Evolutionary conservation across 1,284 basidiomycete species (phyloP), one percentile per base, ranked within the genome.

Genomic region (Polyporus tsugae): DNA sequence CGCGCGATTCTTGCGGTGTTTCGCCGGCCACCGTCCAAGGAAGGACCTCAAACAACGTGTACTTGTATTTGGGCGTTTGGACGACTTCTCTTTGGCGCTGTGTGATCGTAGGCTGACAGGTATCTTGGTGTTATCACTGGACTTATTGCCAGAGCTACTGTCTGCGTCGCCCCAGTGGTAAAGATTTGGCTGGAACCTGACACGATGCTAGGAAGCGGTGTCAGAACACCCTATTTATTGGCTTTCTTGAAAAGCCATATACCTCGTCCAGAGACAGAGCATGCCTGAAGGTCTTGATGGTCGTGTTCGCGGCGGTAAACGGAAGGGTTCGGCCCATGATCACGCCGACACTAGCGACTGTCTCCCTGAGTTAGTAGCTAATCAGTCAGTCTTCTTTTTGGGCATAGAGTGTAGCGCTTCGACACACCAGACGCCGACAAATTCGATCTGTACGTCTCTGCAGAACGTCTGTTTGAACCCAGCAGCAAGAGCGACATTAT

Each of bases 391-490:
- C 13, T 6, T 33, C 4, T 15, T 42, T 19, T 6, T 46, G 2
- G 7, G 13, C 15, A 33, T 52, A 22, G 33, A 35, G 36, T 2
- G 61, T 33, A 13, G n/a, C 11, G 38, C 15, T 6, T 10, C n/a
- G 25, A 60, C 76, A 57, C 38, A 79, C 79, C 79, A 80, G 4
- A 80, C 79, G 22, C 79, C 78, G 6, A 89, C 73, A 73, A 89
- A 89, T 42, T 88, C 85, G 60, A 89, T 84, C 42, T 82, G 74
- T 15, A 88, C 86, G 44, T 80, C 75, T 25, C 80, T 75, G 62
- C 82, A 88, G 73, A 88, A 89, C 0, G 85, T 83, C 66, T 81
- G 79, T 74, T 88, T 89, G 80, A 87, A 88, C 1, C 80, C 82
- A 22, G 78, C 79, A 9, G 82, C 82, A 57, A 85, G 78, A 57